phyloP scores from a whole-genome alignment of 2,329 filamentous ascomycete species.

The Xylaria sp. region DNA sequence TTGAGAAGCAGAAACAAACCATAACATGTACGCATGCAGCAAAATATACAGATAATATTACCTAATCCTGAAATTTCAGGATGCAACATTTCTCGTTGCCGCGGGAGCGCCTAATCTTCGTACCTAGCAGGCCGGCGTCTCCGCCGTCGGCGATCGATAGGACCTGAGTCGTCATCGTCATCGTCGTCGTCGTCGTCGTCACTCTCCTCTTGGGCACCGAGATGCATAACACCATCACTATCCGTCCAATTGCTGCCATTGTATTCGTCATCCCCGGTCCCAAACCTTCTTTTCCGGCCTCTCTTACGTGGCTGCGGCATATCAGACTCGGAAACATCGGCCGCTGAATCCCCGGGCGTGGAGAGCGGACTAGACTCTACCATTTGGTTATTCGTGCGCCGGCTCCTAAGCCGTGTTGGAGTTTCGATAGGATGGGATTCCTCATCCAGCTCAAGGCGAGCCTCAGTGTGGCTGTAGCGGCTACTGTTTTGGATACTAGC shows the following conservation, averaged over 20 bases:
- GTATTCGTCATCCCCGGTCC: constrained; percentile 37
- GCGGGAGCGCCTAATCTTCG: constrained; percentile 31
- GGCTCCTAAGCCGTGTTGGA: constrained; percentile 31
- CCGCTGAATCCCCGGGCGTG: constrained; percentile 30
- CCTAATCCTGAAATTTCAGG: background rate
- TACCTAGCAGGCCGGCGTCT: constrained; percentile 40
- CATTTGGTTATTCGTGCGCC: constrained; percentile 22
- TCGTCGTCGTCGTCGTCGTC: constrained; percentile 33
- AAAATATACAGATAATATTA: too few relatives aligned
- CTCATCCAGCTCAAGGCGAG: constrained; percentile 35
- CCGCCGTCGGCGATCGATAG: constrained; percentile 31
- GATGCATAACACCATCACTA: constrained; percentile 32
- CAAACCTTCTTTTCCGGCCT: constrained; percentile 26
- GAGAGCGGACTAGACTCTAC: constrained; percentile 41
- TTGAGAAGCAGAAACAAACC: background rate
- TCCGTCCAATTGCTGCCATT: constrained; percentile 39
- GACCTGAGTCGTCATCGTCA: constrained; percentile 32
- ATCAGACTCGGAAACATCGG: constrained; percentile 35
- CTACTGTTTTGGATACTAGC: constrained; percentile 24
- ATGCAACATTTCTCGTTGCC: background rate
- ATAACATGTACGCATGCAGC: constrained; percentile 2
- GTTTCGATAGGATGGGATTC: constrained; percentile 31
- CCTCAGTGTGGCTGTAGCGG: constrained; percentile 37
- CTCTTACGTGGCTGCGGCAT: constrained; percentile 23
- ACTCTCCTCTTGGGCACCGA: constrained; percentile 29